phyloP scores from a whole-genome alignment of 2,329 filamentous ascomycete species.

The Hyphodiscus sp. region DNA sequence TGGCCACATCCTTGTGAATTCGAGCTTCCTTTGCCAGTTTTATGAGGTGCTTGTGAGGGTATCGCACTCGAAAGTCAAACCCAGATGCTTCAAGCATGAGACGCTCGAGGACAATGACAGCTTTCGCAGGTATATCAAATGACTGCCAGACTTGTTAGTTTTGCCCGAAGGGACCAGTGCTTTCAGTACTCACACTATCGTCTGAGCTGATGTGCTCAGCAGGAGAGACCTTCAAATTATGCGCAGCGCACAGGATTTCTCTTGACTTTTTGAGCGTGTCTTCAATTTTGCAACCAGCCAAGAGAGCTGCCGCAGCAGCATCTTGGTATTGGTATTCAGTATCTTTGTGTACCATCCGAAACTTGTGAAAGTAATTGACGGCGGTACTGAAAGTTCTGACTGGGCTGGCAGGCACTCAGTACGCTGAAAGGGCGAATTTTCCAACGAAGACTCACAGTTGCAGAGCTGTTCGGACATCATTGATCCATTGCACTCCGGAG shows the following conservation, averaged over 20 bases:
- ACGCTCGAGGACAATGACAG: constrained; percentile 83
- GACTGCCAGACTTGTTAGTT: constrained; percentile 41
- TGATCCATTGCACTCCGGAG: constrained; percentile 83
- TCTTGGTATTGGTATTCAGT: constrained; percentile 82
- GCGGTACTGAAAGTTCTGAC: constrained; percentile 90
- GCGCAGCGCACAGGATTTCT: constrained; percentile 85
- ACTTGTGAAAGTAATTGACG: constrained; percentile 88
- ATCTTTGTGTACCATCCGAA: constrained; percentile 78
- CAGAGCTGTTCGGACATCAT: constrained; percentile 71
- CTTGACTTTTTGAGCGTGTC: constrained; percentile 95
- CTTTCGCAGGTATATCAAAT: constrained; percentile 72
- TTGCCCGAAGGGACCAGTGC: neutral
- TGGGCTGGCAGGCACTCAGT: constrained; percentile 46
- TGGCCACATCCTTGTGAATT: constrained; percentile 50
- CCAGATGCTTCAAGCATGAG: constrained; percentile 87
- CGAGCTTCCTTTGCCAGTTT: constrained; percentile 57
- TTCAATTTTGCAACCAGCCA: constrained; percentile 94
- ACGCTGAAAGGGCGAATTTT: neutral
- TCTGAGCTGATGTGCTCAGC: constrained; percentile 68
- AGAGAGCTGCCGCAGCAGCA: constrained; percentile 79
- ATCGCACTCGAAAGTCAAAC: constrained; percentile 88
- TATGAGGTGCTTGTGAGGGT: constrained; percentile 77
- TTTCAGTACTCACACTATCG: constrained; percentile 58
- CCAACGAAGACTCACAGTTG: constrained; percentile 57
- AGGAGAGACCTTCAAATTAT: constrained; percentile 65